Evolutionary conservation across 1,284 basidiomycete genomes (phyloP), one percentile per base, ranked within the genome.

Genomic region (Omphalotus olearius): DNA sequence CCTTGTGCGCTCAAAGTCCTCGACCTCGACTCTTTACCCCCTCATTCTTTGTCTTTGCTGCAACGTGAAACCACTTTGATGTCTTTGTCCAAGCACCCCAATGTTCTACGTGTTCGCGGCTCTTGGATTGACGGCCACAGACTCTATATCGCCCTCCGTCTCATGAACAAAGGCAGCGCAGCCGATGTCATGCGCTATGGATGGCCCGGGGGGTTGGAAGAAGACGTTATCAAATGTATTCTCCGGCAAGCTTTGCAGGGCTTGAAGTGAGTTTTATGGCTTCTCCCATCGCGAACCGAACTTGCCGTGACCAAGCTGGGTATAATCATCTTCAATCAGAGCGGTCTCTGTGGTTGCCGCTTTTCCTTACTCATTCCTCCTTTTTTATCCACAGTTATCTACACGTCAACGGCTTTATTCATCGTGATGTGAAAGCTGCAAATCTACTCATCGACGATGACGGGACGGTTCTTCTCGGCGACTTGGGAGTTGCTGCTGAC

Each of bases 11-110:
- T 93, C 65, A 93, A 93, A 68, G 88, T 95, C 49, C 81, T 94
- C 50, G 91, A 95, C 64, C 82, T 95, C 50, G 92, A 95, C 65
- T 74, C 77, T 40, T 78, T 89, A 28, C 82, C 85, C 0, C 85
- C 73, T 1, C 77, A 75, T 44, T 80, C 89, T 0, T 73, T 91
- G 23, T 72, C 76, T 11, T 79, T 88, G 37, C 76, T 93, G 9
- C 83, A 86, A 57, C 76, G 90, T 49, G 93, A 95, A 68, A 94
- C 93, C 0, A 90, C 90, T 50, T 76, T 95, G 43, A 95, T 95
- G 93, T 92, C 90, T 2, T 76, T 95, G 2, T 90, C 85, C n/a
- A 95, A 95, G 64, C 92, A 95, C 58, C 91, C 92, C 23, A 93
- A 95, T 60, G 90, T 95, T 5, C 76, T 95, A 16, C 83, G 91